These are phyloP conservation scores for Geotrichum aggregatum DNA, from an alignment of 1,139 yeast genomes.

Conservation along the genomic window DNA sequence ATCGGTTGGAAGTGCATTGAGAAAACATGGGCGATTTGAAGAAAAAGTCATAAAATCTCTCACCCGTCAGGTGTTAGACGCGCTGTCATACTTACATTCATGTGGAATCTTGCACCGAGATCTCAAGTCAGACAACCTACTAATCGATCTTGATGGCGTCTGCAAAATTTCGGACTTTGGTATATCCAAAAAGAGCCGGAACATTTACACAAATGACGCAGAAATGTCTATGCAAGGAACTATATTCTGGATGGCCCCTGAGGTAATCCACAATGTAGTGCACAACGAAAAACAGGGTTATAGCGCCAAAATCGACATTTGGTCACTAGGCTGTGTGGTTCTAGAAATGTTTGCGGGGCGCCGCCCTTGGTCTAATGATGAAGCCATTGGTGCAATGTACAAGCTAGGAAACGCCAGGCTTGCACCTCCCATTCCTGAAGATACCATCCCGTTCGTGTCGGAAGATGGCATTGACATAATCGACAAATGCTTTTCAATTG, in stretches of 20 bases:
- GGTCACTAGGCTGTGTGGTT: conserved; percentile 91
- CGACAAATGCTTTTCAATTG: conserved; percentile 70
- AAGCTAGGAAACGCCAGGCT: conserved; percentile 66
- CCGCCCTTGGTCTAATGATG: conserved; percentile 50
- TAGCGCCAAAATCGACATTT: conserved; percentile 77
- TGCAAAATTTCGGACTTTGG: conserved; percentile 98
- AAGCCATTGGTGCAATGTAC: conserved; percentile 51
- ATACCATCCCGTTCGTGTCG: conserved; percentile 62
- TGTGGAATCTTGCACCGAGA: conserved; percentile 91
- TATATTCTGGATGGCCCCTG: conserved; percentile 99
- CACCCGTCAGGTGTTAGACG: conserved; percentile 75
- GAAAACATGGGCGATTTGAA: conserved; percentile 81
- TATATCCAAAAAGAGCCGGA: conserved; percentile 80
- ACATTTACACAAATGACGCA: conserved; percentile 84
- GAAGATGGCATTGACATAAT: conserved; percentile 65
- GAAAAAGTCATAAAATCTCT: conserved; percentile 69
- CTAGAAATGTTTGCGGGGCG: conserved; percentile 81
- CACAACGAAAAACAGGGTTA: conserved; percentile 84
- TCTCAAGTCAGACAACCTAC: conserved; percentile 87
- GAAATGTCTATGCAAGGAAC: conserved; percentile 99
- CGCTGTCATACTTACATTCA: conserved; percentile 78
- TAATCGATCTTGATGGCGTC: conserved; percentile 86
- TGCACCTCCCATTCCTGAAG: conserved; percentile 95
- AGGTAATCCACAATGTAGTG: conserved; percentile 77
- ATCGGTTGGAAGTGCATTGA: conserved; percentile 80